Evolutionary conservation across 129 eudicot species (phyloP).

Genomic region (sunflower (Helianthus annuus)): HanXRQr2.0-SUNRISE NC_035447.2:61389733-61390232

Average conservation of each 20-base stretch:
- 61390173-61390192: constrained; percentile 76
- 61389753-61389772: neutral
- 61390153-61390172: constrained; percentile 81
- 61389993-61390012: constrained; percentile 89
- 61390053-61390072: neutral
- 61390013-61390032: constrained; percentile 96
- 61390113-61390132: constrained; percentile 81
- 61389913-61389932: constrained; percentile 68
- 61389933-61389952: constrained; percentile 79
- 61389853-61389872: neutral
- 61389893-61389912: constrained; percentile 55
- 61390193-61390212: constrained; percentile 70
- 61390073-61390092: neutral
- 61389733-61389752: neutral
- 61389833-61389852: too few relatives aligned
- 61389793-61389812: too few relatives aligned
- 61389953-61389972: constrained; percentile 80
- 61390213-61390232: constrained; percentile 83
- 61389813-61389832: too few relatives aligned
- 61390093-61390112: constrained; percentile 68
- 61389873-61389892: constrained; percentile 86
- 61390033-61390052: constrained; percentile 22
- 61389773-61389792: neutral
- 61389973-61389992: constrained; percentile 79
- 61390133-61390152: constrained; percentile 64